Conservation (phyloP, 148 eudicot species). For the Amaranthus hypochondriacus region DNA sequence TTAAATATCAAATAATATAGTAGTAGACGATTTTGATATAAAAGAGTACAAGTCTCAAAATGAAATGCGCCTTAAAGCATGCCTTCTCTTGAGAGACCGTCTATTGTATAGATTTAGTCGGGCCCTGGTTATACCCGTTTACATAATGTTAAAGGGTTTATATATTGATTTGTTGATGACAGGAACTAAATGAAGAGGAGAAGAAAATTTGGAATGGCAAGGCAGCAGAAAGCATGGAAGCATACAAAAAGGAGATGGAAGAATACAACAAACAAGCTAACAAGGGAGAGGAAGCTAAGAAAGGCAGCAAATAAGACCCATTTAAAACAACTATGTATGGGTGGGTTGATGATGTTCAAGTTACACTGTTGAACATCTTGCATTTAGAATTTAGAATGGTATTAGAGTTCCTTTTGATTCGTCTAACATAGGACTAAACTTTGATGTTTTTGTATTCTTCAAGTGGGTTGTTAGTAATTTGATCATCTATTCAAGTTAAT, state of each 20-base stretch:
- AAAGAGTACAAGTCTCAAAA: no score
- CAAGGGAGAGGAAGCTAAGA: conserved; percentile 3
- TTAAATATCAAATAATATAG: no score
- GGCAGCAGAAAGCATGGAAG: conserved; percentile 74
- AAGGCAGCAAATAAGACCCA: conserved; percentile 2
- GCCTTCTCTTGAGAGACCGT: no score
- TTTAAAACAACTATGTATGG: neutral
- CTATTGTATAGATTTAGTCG: no score
- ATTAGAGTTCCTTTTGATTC: neutral
- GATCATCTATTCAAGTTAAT: neutral
- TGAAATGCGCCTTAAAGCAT: no score
- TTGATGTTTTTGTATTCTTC: neutral
- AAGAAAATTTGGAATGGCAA: conserved; percentile 65
- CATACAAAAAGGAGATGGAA: conserved; percentile 78
- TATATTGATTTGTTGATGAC: neutral
- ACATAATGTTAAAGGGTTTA: no score
- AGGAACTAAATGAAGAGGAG: conserved; percentile 74
- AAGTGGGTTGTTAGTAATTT: neutral
- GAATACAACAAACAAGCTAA: conserved; percentile 55
- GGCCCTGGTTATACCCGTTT: no score
- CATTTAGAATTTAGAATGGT: neutral
- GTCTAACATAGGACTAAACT: neutral
- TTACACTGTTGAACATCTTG: conserved; percentile 42
- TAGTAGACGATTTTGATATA: no score
- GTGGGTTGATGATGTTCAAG: conserved; percentile 36